Percentiles rank a stretch among this genome's conserved stretches.
Conservation (phyloP, 2,329 filamentous ascomycete species). For the Aspergillus viridinutans region DNA sequence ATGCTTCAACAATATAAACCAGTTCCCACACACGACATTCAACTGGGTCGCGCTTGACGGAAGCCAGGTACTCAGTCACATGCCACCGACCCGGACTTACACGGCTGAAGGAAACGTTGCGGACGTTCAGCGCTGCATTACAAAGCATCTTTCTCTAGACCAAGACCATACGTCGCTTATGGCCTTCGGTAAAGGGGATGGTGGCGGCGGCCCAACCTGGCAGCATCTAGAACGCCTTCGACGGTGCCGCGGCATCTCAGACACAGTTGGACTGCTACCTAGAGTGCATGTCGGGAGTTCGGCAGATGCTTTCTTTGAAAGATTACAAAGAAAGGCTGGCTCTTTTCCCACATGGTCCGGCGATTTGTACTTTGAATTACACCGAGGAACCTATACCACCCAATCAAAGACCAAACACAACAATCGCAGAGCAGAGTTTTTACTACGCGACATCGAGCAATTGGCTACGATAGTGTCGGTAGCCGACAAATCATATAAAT, state of each 20-base stretch:
- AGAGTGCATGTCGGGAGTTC: constrained; percentile 83
- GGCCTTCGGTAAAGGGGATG: constrained; percentile 95
- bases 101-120: constrained; percentile 92
- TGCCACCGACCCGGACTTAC: constrained; percentile 93
- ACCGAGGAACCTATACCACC: constrained; percentile 94
- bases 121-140: constrained; percentile 82
- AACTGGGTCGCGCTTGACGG: constrained; percentile 97
- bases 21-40: constrained; percentile 97
- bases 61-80: constrained; percentile 94
- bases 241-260: constrained; percentile 83
- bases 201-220: constrained; percentile 90
- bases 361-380: constrained; percentile 95
- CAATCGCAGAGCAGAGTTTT: constrained; percentile 78
- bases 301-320: constrained; percentile 91
- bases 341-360: constrained; percentile 92
- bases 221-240: constrained; percentile 92
- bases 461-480: constrained; percentile 82
- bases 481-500: constrained; percentile 67
- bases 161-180: constrained; percentile 86
- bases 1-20: constrained; percentile 99
- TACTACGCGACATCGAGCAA: constrained; percentile 84
- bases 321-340: constrained; percentile 70
- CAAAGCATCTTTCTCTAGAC: constrained; percentile 92
- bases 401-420: constrained; percentile 96
- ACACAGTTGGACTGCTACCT: constrained; percentile 77